Conservation (phyloP, 1,284 basidiomycete species). For the Kalmanozyma brasiliensis region DNA sequence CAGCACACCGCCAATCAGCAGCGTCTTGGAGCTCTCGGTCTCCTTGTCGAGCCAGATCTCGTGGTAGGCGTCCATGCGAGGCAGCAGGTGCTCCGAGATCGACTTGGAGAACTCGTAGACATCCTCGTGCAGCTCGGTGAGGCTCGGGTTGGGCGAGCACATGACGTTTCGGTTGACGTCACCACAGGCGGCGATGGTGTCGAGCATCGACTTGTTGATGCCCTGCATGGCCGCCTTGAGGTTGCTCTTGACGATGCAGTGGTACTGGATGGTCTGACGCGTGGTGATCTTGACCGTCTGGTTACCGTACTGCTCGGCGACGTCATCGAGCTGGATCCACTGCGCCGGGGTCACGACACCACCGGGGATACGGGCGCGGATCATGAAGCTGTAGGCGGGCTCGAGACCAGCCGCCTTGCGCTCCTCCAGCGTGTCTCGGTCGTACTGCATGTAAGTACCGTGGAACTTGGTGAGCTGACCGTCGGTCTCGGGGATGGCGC, state of each 20-base stretch:
- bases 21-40: conserved; percentile 72
- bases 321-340: conserved; percentile 95
- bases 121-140: conserved; percentile 84
- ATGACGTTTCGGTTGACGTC: conserved; percentile 96
- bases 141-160: conserved; percentile 87
- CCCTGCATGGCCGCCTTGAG: conserved; percentile 95
- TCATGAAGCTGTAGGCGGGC: conserved; percentile 98
- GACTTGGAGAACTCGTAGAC: conserved; percentile 87
- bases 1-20: conserved; percentile 87
- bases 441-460: conserved; percentile 78
- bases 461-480: conserved; percentile 98
- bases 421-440: conserved; percentile 97
- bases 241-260: conserved; percentile 96
- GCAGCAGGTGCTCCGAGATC: conserved; percentile 87
- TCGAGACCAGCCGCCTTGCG: conserved; percentile 91
- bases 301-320: conserved; percentile 93
- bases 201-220: conserved; percentile 89
- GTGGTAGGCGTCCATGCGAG: conserved; percentile 92
- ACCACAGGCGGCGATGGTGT: conserved; percentile 97
- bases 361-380: conserved; percentile 93
- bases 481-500: conserved; percentile 87
- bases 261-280: conserved; percentile 99
- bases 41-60: conserved; percentile 92
- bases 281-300: conserved; percentile 98
- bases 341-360: conserved; percentile 91